Base-by-base conservation (phyloP, 305 asterid genomes). In the Rubia balearica region DNA sequence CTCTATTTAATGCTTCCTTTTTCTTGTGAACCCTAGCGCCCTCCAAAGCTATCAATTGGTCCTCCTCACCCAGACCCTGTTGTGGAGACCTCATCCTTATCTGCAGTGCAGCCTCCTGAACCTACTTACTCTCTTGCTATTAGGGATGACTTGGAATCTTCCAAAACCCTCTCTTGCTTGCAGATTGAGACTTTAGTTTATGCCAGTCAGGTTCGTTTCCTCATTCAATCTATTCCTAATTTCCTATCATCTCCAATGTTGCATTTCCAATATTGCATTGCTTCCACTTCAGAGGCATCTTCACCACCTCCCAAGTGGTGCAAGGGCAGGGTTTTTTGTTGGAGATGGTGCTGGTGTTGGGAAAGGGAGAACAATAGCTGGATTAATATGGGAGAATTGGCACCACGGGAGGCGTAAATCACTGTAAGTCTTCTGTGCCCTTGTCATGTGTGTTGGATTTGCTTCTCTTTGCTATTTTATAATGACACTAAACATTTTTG, bases 311-410 rank as follows among this genome's bases (percentile, higher is more conserved):
- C 83, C 95, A 51, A 82, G 74, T 81, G 92, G 97, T 81, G 78
- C 82, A 67, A 87, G 98, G 86, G 99, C 98, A 69, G 98, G 99
- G 3, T 91, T 95, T 88, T 95, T 95, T 79, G 87, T 91, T 72
- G 98, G 99, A 77, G 99, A 95, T 90, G 98, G 98, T 78, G 99
- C 99, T 81, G 98, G 99, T 73, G 95, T 91, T 73, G 99, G 99
- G 70, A 95, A 95, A 85, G 99, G 98, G 68, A 83, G 99, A 84
- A 95, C 98, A 70, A 86, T 91, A 76, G 99, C 99, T 61, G 99
- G 99, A 63, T 80, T 95, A 73, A 95, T 95, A 84, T 88, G 97
- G 97, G 98, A 95, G 79, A 95, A 95, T 77, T 95, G 99, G 99
- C 94, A 88, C 74, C 90, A 80, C 79, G 90, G 83, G 76, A 87